Evolutionary conservation across 495 filamentous ascomycete species (phyloP).

Genomic region (Penicillium psychrofluorescens): DNA sequence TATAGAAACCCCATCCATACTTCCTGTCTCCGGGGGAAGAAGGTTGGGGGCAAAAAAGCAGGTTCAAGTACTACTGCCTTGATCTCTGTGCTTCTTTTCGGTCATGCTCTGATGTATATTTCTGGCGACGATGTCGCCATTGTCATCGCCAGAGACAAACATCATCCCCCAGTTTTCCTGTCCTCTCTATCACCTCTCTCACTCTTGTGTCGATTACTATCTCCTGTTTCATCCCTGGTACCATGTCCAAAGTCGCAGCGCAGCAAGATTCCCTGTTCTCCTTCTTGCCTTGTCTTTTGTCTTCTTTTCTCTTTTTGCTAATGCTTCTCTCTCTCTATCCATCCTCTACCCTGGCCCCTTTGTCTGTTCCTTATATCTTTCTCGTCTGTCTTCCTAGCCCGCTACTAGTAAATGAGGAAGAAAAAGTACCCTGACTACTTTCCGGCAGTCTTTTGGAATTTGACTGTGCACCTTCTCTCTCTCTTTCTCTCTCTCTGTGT

Average conservation of each 20-base stretch:
- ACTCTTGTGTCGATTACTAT: too few species aligned
- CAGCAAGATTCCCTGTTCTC: conserved; percentile 38
- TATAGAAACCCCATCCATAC: too few species aligned
- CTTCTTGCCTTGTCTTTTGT: conserved; percentile 29
- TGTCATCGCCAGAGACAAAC: too few species aligned
- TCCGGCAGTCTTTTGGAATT: neutral
- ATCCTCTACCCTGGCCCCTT: conserved; percentile 25
- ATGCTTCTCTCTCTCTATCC: conserved; percentile 31
- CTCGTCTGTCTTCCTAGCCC: conserved; percentile 20
- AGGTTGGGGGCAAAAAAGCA: too few species aligned
- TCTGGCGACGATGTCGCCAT: too few species aligned
- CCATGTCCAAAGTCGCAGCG: conserved; percentile 37
- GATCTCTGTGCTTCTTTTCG: too few species aligned
- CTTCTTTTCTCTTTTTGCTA: conserved; percentile 1
- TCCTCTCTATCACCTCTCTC: conserved; percentile 22
- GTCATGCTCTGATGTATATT: too few species aligned
- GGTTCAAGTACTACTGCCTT: too few species aligned
- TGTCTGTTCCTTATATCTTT: conserved; percentile 1
- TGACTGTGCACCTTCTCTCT: neutral
- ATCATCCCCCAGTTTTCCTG: neutral
- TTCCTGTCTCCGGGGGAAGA: too few species aligned
- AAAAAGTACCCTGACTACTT: conserved; percentile 24
- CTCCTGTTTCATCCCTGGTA: conserved; percentile 22
- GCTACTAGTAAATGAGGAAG: conserved; percentile 30
- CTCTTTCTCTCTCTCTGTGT: neutral